Base-by-base conservation (phyloP, 805 yeast species). In the Schwanniomyces yamadae region DNA sequence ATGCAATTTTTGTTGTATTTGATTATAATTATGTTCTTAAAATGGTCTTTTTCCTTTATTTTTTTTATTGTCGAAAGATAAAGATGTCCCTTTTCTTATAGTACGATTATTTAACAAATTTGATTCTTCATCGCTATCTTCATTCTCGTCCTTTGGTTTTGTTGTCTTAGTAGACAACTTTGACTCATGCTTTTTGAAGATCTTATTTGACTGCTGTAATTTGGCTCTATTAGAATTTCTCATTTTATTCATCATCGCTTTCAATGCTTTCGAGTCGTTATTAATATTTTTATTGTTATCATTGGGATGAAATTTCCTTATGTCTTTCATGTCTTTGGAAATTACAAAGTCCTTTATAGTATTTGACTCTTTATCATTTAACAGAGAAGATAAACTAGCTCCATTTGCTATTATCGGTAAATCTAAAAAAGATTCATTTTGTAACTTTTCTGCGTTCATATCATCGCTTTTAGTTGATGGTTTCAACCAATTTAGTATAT, bases 401-500 rank as follows among this genome's bases (percentile, higher is more conserved):
- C 69, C 71, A 31, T 41, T 50, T 11, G 59, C 52, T 1, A 68
- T 53, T 4, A 66, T 57, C 8, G 71, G 71, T 26, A 67, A 43
- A 17, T 63, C 50, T 16, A 57, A 46, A 38, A 66, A 66, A 20
- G 46, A 31, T 5, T 39, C 40, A 10, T 36, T 41, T 23, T 37
- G 14, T 36, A 44, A 26, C 40, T 37, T 18, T 23, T 18, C 22
- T 5, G 18, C 23, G n/a, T 23, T 18, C 5, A 38, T 5, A 14
- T 34, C 39, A 4, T 27, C 19, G 3, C 19, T 23, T 8, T 20
- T 14, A 11, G 34, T 23, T 3, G 28, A 12, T 27, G 32, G 33
- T 12, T 40, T 50, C 28, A 69, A 50, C 79, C 78, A 73, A 15
- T 66, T 59, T 22, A 55, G 32, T 1, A 68, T 67, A 24, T 52